These are phyloP conservation scores for Camellia granthamiana DNA, from an alignment of 148 eudicot species.

Conservation along the genomic window DNA sequence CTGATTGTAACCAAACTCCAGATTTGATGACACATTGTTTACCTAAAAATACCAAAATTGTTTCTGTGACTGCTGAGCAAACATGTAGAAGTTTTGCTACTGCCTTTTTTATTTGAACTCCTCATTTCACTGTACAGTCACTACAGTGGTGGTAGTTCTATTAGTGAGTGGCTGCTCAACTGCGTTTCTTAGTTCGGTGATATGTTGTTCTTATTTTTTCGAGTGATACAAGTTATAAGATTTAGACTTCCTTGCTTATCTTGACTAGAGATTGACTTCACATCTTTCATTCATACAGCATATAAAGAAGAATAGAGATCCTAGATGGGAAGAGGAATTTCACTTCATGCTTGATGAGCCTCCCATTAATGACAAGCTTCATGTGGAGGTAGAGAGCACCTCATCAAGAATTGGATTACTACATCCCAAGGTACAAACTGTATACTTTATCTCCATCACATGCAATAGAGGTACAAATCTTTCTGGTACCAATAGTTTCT, in stretches of 20 bases:
- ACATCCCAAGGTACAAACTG: constrained; percentile 40
- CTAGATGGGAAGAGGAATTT: constrained; percentile 60
- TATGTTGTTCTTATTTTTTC: neutral
- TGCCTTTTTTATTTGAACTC: neutral
- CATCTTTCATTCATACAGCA: constrained; percentile 23
- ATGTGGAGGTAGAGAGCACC: constrained; percentile 43
- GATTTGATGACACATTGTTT: neutral
- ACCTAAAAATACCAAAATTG: neutral
- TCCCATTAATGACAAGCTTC: constrained; percentile 40
- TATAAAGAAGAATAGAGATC: constrained; percentile 50
- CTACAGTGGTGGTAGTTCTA: neutral
- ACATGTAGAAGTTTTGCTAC: neutral
- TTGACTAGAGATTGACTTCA: neutral
- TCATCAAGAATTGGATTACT: constrained; percentile 40
- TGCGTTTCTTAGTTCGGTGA: neutral
- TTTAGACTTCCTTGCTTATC: neutral
- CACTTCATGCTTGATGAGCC: constrained; percentile 53
- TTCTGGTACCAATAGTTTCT: neutral
- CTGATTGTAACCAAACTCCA: neutral
- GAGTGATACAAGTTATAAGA: neutral
- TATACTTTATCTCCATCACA: neutral
- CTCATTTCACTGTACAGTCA: neutral
- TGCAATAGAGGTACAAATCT: neutral
- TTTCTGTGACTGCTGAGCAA: neutral
- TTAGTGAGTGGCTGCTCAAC: neutral